Base-by-base conservation (phyloP, 495 filamentous ascomycete species). In the Umbilicaria muhlenbergii region DNA sequence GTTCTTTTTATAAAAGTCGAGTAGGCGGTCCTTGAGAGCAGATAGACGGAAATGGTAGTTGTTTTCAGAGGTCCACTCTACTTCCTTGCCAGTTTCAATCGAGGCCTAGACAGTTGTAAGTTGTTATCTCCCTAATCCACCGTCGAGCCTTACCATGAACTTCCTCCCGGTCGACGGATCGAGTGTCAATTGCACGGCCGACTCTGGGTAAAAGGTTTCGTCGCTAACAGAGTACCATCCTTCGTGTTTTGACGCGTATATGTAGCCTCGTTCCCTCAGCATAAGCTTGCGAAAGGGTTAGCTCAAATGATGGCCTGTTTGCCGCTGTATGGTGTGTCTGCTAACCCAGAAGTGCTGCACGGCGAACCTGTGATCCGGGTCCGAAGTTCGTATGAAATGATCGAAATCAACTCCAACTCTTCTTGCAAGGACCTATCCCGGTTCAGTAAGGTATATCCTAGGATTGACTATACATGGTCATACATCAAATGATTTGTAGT, bases 151-250 rank as follows among this genome's bases (percentile, higher is more conserved):
- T 47, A 77, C 83, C 79, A 82, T 84, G 42, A 78, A 74, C 49
- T 83, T 86, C 48, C 75, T 68, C 5, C 92, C 89, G 0, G 86
- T 95, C 16, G 74, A 64, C 14, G 85, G 80, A 53, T 91, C 86
- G 18, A 86, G 56, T 42, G 77, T 73, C 47, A 79, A 74, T 50
- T 83, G 77, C 21, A 96, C 73, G 47, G 72, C 67, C 0, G 75
- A 71, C 39, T 78, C 71, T 5, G 91, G 86, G 56, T 94, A 95
- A 59, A 89, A 98, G 11, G 89, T 87, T 67, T 98, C 91, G 57
- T 98, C 91, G 60, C 83, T 81, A 39, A 98, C 83, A 40, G 80
- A 91, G 57, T 98, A 98, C 91, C 91, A 98, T 7, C 91, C 91
- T 52, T 83, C 77, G 55, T 96, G 92, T 53, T 84, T 88, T 7